Evolutionary conservation across 257 asterid species (phyloP).

Genomic region (Verbena officinalis): DNA sequence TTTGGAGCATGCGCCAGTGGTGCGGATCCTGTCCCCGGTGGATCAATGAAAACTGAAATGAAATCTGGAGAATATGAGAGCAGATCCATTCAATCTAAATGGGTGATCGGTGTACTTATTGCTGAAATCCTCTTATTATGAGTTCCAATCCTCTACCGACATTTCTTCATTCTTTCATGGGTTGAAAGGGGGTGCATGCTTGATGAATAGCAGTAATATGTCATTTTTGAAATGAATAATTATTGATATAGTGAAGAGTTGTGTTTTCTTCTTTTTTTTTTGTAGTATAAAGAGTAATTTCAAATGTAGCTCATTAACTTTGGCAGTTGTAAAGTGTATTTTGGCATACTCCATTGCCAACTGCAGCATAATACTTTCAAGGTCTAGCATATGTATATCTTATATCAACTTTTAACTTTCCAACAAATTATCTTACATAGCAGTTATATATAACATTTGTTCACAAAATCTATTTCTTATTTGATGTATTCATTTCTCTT

Average conservation of each 20-base stretch:
- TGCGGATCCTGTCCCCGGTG: conserved; percentile 37
- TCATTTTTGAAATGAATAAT: neutral
- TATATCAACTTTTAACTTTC: no score
- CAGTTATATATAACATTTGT: no score
- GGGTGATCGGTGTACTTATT: conserved; percentile 42
- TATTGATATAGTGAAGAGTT: neutral
- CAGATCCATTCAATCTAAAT: conserved; percentile 39
- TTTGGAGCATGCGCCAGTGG: conserved; percentile 68
- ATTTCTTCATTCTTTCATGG: neutral
- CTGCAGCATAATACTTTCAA: no score
- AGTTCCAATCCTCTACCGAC: conserved; percentile 18
- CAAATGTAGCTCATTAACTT: no score
- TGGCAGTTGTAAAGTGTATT: neutral
- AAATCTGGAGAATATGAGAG: conserved; percentile 36
- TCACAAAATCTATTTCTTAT: no score
- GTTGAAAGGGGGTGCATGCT: neutral
- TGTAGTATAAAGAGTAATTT: no score
- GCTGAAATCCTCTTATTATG: conserved; percentile 38
- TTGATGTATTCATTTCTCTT: no score
- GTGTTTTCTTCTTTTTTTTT: no score
- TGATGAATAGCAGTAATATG: neutral
- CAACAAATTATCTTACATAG: no score
- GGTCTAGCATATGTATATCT: no score
- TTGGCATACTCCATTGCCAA: no score
- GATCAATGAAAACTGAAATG: conserved; percentile 35